Base-by-base conservation (phyloP, 768 basidiomycete species). In the Mycena rebaudengoi region DNA sequence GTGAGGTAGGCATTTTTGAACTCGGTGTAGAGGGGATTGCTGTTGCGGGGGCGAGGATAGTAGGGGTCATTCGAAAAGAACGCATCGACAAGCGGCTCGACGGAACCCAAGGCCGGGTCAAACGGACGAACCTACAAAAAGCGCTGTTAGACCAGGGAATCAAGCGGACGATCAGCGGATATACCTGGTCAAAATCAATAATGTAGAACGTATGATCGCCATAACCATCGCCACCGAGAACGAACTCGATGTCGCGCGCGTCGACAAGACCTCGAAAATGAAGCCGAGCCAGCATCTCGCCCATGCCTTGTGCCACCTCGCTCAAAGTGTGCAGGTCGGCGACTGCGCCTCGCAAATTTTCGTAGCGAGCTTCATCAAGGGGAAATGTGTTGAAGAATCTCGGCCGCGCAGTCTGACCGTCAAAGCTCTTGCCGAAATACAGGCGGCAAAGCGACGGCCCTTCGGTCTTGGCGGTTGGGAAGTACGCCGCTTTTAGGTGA, bases 101-200 rank as follows among this genome's bases (percentile, higher is more conserved):
- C 67, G 11, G 68, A 63, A 6, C 62, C 65, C 50, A 37, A 35
- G 41, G 29, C 61, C 55, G 57, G 68, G 23, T 46, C 28, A 60
- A 68, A 74, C 10, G 58, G 10, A 16, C 73, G 72, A 68, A 75
- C 65, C 73, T 73, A 52, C 23, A 43, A 16, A 30, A 25, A n/a
- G 35, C n/a, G n/a, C 48, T 35, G 44, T 30, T 25, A 46, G 41
- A 52, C 28, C 41, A 53, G 35, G 18, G 37, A 40, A 57, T 50
- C 18, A 40, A 21, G 16, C 20, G 46, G 25, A 14, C 25, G 39
- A 55, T 29, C 37, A 48, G 35, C 20, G 35, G 21, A 61, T 57
- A 39, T 63, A 73, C 76, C 70, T 78, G 76, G 44, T 76, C 75
- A 46, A 76, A 76, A 64, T 75, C 76, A 35, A 78, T 75, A 26